Evolutionary conservation across 2,329 filamentous ascomycete genomes (phyloP), one percentile per base, ranked within the genome.

Genomic region (Fusarium agapanthi): DNA sequence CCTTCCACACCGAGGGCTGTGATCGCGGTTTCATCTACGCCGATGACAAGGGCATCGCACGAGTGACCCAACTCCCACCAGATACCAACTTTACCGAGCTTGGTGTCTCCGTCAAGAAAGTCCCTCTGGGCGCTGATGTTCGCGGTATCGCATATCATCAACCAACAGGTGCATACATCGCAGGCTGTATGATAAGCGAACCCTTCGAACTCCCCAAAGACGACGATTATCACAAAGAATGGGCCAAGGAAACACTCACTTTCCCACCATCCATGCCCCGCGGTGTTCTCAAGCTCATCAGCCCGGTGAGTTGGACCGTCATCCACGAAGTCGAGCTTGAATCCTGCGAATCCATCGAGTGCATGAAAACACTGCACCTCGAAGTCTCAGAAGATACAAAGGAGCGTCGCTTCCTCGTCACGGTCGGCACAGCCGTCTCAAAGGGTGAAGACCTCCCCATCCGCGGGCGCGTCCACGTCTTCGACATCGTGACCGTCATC

Each of bases 371-470:
- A 9, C 87, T 98, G 43, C 92, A 93, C 61, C 88, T 99, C 20
- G 96, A 98, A 81, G 87, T 97, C 13, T 98, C 95, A 0, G 96
- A 99, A 82, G 90, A 92, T 38, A 98, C 95, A 0, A 94, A 96
- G 79, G 93, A 97, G 79, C 91, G 94, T 22, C 92, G 91, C 76
- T 91, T 93, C 77, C 87, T 98, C 51, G 88, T 99, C 56, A 90
- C 92, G 1, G 91, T 98, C 3, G 96, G 95, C 20, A 97, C 95
- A 0, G 92, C 94, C 3, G 88, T 96, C 32, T 88, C 91, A n/a
- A 92, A 92, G 67, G 96, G 96, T 44, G 96, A 99, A 82, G 96
- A 98, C 78, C 89, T 97, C 63, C 92, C 95, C 2, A 92, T 95
- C 1, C 90, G 93, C 50, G 96, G 96, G 6, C 89, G 92, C 44